These are phyloP conservation scores for Pythium angustatum DNA, from an alignment of 352 stramenopile genomes.

Conservation along the genomic window DNA sequence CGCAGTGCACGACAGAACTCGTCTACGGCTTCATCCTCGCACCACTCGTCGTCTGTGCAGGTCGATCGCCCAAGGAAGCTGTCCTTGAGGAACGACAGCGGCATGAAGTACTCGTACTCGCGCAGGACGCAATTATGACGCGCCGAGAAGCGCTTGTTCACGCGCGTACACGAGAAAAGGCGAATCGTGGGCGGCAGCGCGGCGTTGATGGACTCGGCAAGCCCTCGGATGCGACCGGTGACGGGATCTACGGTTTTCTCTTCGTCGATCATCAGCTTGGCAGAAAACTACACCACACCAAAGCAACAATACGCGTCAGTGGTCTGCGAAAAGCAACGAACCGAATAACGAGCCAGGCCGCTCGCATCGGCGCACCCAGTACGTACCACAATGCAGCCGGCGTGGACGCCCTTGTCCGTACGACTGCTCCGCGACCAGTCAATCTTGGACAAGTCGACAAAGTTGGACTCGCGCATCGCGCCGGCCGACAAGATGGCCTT, in stretches of 20 bases:
- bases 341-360: too few relatives aligned
- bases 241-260: slow-evolving; percentile 56
- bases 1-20: slow-evolving; percentile 55
- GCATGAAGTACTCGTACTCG: slow-evolving; percentile 92
- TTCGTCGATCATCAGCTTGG: slow-evolving; percentile 86
- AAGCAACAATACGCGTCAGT: not conserved
- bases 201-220: slow-evolving; percentile 74
- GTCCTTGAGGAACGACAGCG: slow-evolving; percentile 66
- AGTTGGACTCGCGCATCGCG: slow-evolving; percentile 88
- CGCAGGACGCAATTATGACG: slow-evolving; percentile 85
- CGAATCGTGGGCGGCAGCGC: slow-evolving; percentile 78
- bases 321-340: too few relatives aligned
- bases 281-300: slow-evolving; percentile 63
- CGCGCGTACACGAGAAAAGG: slow-evolving; percentile 85
- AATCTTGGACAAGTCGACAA: slow-evolving; percentile 86
- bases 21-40: slow-evolving; percentile 43
- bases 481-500: slow-evolving; percentile 75
- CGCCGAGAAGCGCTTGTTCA: slow-evolving; percentile 90
- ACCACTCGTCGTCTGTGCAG: slow-evolving; percentile 19
- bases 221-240: slow-evolving; percentile 56
- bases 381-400: slow-evolving; percentile 86
- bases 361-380: too few relatives aligned
- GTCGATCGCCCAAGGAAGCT: slow-evolving; percentile 35
- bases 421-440: slow-evolving; percentile 89
- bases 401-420: slow-evolving; percentile 93